These are phyloP conservation scores for Verticillium tricorpus DNA, from an alignment of 2,329 filamentous ascomycete species.

Conservation along the genomic window DNA sequence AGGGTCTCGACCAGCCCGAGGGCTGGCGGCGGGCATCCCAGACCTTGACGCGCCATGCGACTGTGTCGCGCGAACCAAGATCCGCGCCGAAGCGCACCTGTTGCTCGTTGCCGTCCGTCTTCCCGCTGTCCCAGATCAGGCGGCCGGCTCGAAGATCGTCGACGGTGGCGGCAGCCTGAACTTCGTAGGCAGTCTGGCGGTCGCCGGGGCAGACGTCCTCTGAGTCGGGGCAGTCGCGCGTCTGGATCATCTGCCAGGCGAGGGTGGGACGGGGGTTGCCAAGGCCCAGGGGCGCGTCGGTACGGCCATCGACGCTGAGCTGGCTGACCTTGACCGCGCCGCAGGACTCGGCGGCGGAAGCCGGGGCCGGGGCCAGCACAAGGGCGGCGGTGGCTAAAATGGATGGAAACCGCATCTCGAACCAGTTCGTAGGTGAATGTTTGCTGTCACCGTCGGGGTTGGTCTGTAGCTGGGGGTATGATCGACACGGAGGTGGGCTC, in stretches of 20 bases:
- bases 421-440: background rate
- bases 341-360: background rate
- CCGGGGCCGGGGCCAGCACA: background rate
- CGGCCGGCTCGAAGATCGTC: constrained; percentile 4
- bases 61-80: constrained; percentile 1
- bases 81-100: background rate
- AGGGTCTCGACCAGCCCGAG: constrained; percentile 5
- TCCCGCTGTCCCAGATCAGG: constrained; percentile 5
- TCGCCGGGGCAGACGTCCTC: constrained; percentile 3
- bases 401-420: background rate
- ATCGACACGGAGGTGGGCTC: no score
- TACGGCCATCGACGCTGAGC: constrained; percentile 6
- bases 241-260: constrained; percentile 5
- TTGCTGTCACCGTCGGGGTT: background rate
- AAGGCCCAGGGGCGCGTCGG: constrained; percentile 5
- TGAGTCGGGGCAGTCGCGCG: background rate
- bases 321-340: constrained; percentile 3
- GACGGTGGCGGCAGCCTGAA: constrained; percentile 4
- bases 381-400: background rate
- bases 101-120: background rate
- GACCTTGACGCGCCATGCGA: constrained; percentile 4
- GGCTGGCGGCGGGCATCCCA: constrained; percentile 3
- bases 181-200: constrained; percentile 5
- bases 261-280: constrained; percentile 5
- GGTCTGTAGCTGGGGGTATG: background rate